Evolutionary conservation across 2,329 filamentous ascomycete species (phyloP), one percentile per base, ranked within the genome.

Genomic region (Alternaria solani): DNA sequence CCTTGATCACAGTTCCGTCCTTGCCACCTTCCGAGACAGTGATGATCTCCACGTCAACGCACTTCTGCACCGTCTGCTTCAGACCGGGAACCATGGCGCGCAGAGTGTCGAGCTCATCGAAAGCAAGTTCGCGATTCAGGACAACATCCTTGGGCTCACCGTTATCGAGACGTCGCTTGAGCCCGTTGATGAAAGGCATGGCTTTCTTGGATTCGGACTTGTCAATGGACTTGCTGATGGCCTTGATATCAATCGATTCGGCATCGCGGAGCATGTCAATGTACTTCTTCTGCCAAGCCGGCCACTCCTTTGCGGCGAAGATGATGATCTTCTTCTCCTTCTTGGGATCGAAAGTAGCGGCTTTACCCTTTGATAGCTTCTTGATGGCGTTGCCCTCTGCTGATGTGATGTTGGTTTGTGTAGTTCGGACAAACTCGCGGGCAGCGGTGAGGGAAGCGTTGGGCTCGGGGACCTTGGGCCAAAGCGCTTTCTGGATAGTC

Each of bases 131-230:
- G 67, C 93, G 87, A 75, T 94, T 89, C 73, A 98, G 89, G 9
- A 97, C 92, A 2, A 81, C 84, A 25, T 86, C 83, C 2, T 87
- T 82, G 14, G 94, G 88, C 63, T 91, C 90, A 51, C 85, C 84
- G 38, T 77, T 76, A 58, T 93, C 84, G 57, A 99, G 86, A 53
- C 92, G 88, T 79, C 87, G 91, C 89, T 97, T 97, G 61, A 98
- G 83, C 7, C 79, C 81, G 81, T 98, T 94, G 51, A 97, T 89
- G 75, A 97, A 98, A 0, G 95, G 95, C 94, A 98, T 98, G 2
- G 93, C 94, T 82, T 96, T 95, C 88, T 98, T 99, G 86, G 93
- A 93, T 81, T 96, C 92, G 74, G 93, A 85, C 84, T 96, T 96
- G 69, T 88, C 88, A 59, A 97, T 89, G 74, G 89, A 87, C 67